These are phyloP conservation scores for Tubosaeta sp. DNA, from an alignment of 768 basidiomycete species.

Conservation along the genomic window DNA sequence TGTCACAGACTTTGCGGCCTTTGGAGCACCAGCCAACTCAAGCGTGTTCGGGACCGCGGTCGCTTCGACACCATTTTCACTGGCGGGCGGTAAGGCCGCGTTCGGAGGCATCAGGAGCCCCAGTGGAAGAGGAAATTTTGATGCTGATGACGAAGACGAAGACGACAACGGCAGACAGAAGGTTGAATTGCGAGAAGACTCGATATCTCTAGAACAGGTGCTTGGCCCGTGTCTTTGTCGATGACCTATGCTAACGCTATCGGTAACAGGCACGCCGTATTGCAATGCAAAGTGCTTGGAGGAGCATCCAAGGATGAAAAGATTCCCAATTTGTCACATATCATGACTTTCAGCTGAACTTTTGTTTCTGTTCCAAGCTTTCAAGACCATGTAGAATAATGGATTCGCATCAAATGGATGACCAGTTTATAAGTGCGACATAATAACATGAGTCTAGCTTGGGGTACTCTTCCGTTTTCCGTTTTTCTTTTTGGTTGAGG, in stretches of 20 bases:
- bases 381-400: constrained; percentile 27
- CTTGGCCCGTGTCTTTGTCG: constrained; percentile 12
- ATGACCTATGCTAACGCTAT: constrained; percentile 2
- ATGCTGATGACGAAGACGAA: constrained; percentile 70
- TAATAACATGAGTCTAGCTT: not conserved
- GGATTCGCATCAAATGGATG: constrained; percentile 10
- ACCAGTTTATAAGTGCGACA: not conserved
- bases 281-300: constrained; percentile 88
- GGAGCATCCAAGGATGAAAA: constrained; percentile 54
- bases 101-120: constrained; percentile 70
- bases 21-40: constrained; percentile 67
- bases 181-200: constrained; percentile 75
- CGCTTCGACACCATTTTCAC: constrained; percentile 71
- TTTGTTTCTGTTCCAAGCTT: constrained; percentile 11
- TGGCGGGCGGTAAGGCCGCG: constrained; percentile 77
- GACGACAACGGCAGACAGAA: constrained; percentile 57
- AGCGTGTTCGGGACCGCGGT: constrained; percentile 86
- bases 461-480: constrained; percentile 18
- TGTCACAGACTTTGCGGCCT: constrained; percentile 83
- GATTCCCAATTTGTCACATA: constrained; percentile 7
- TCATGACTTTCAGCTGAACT: not conserved
- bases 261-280: constrained; percentile 67
- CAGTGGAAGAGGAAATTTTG: constrained; percentile 35
- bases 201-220: constrained; percentile 92
- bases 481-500: constrained; percentile 18